Evolutionary conservation across 805 yeast genomes (phyloP), one percentile per base, ranked within the genome.

Genomic region (Millerago galiae): DNA sequence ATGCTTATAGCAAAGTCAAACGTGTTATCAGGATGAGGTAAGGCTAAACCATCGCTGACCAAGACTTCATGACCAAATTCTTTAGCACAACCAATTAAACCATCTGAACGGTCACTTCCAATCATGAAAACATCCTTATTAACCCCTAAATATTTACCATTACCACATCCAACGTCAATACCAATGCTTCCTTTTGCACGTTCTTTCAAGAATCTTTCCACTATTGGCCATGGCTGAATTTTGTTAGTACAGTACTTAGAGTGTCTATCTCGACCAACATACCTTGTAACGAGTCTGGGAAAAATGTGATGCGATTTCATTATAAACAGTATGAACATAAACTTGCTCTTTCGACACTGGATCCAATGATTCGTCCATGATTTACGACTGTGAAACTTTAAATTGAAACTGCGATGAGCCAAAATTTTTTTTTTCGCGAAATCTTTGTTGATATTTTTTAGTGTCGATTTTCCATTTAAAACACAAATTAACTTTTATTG

Each of bases 91-190:
- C 60, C 61, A 11, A 84, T 71, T 31, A 85, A 63, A 0, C 91
- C 90, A 36, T 74, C 75, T 1, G 93, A 84, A 41, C 83, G 70
- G 48, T 83, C 91, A 21, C 77, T 68, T 1, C 96, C 98, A 14
- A 91, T 60, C 25, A 90, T 71, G 54, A 61, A 81, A 4, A 91
- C 60, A 35, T 83, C 71, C 8, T 73, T 68, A 60, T 91, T 90
- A 11, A 89, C 74, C 2, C 74, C 74, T 33, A 91, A 61, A 58
- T 93, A 93, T 58, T 93, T 93, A 2, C 99, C 99, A 60, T 93
- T 93, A 3, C 99, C 99, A 61, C 98, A 91, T 0, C 99, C 99
- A 16, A 91, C 87, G 64, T 93, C 99, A 25, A 89, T 70, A 1
- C 99, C 99, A 1, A 91, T 48, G 1, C 81, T 65, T 34, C 87